Conservation (phyloP, 2,329 filamentous ascomycete species). For the Alternaria solani region DNA sequence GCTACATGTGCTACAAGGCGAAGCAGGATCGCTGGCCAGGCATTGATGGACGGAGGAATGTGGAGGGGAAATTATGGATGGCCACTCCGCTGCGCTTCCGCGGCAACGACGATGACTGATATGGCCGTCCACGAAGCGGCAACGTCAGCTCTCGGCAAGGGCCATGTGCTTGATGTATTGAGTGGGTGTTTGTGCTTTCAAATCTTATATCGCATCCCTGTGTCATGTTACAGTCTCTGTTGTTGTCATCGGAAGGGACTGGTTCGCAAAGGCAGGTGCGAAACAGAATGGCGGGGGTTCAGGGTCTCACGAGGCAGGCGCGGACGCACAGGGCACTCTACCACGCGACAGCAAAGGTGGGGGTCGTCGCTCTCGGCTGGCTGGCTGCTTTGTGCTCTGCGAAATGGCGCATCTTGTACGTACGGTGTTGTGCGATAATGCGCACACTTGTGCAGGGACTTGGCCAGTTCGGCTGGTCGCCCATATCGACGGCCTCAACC, state of each 20-base stretch:
- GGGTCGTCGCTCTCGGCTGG: not conserved
- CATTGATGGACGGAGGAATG: not conserved
- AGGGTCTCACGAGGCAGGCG: conserved; percentile 7
- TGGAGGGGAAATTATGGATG: not conserved
- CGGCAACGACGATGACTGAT: not conserved
- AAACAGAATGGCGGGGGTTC: conserved; percentile 11
- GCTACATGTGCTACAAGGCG: not conserved
- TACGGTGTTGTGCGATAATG: conserved; percentile 2
- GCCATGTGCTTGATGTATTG: not conserved
- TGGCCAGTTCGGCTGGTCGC: not conserved
- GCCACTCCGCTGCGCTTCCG: not conserved
- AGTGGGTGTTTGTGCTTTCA: not conserved
- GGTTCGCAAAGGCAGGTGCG: conserved; percentile 11
- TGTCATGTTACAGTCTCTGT: not conserved
- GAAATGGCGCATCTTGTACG: conserved; percentile 6
- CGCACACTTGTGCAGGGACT: conserved; percentile 9
- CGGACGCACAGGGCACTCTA: conserved; percentile 15
- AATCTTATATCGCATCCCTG: not conserved
- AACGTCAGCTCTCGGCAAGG: not conserved
- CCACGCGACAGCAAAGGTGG: conserved; percentile 14
- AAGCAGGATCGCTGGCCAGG: not conserved
- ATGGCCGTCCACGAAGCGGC: not conserved
- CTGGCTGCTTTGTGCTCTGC: conserved; percentile 1
- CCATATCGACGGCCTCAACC: conserved; percentile 5
- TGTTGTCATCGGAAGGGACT: not conserved